Conservation (phyloP, 805 yeast genomes). For the Monosporozyma aquatica region DNA sequence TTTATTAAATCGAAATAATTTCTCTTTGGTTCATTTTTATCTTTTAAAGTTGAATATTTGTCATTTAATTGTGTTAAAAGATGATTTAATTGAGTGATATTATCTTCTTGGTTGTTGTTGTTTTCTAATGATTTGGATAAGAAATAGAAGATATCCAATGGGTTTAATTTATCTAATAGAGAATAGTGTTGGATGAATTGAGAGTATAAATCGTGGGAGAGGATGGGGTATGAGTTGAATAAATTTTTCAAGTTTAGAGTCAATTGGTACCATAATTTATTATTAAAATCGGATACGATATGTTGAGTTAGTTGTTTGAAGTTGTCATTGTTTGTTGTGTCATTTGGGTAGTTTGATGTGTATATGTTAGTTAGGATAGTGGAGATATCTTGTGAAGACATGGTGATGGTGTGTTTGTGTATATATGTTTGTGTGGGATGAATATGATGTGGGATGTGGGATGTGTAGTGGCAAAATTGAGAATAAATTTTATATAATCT, state of each 20-base stretch:
- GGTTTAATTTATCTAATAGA: neutral
- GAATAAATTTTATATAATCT: neutral
- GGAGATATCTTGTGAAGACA: neutral
- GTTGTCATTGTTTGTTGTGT: too few relatives aligned
- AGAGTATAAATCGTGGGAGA: neutral
- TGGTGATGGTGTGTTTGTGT: neutral
- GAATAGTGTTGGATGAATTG: neutral
- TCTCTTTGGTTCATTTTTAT: slow-evolving; percentile 1
- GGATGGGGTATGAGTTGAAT: neutral
- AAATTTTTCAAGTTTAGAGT: neutral
- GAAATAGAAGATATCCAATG: neutral
- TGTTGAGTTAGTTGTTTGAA: neutral
- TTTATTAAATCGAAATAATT: neutral
- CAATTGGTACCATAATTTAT: slow-evolving; percentile 1
- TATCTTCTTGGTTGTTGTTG: too few relatives aligned
- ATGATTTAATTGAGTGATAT: too few relatives aligned
- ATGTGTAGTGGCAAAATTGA: neutral
- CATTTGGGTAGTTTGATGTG: neutral
- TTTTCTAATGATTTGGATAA: too few relatives aligned
- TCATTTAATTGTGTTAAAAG: too few relatives aligned
- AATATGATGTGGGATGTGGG: neutral
- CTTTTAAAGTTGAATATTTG: too few relatives aligned
- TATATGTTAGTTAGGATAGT: neutral
- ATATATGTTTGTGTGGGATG: neutral
- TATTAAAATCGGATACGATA: too few relatives aligned